Evolutionary conservation across 2,329 filamentous ascomycete genomes (phyloP).

Genomic region (Talaromyces sp.): DNA sequence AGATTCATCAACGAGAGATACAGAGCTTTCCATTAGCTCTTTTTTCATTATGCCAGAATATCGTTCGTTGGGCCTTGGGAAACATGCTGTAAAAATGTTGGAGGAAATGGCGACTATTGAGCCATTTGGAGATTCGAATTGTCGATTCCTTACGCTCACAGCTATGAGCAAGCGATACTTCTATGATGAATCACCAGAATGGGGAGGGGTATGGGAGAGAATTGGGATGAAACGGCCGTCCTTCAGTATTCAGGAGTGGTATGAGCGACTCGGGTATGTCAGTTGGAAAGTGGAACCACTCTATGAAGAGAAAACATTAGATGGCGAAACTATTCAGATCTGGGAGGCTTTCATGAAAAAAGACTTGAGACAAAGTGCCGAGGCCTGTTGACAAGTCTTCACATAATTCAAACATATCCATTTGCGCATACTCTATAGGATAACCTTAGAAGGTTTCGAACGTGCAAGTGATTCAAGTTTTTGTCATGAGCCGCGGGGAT

Average conservation of each 20-base stretch:
- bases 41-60: too few species aligned
- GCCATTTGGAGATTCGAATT: slow-evolving; percentile 21
- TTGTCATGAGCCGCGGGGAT: too few species aligned
- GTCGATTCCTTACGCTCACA: slow-evolving; percentile 23
- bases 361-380: not conserved
- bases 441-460: too few species aligned
- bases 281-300: slow-evolving; percentile 29
- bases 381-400: too few species aligned
- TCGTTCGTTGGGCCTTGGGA: too few species aligned
- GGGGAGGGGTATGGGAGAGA: slow-evolving; percentile 14
- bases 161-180: slow-evolving; percentile 26
- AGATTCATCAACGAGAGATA: slow-evolving; percentile 16
- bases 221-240: slow-evolving; percentile 7
- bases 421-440: too few species aligned
- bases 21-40: not conserved
- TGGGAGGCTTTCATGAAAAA: slow-evolving; percentile 32
- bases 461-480: too few species aligned
- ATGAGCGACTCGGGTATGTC: slow-evolving; percentile 30
- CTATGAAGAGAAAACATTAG: slow-evolving; percentile 13
- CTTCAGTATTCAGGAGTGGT: slow-evolving; percentile 29
- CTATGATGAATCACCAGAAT: slow-evolving; percentile 20
- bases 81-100: slow-evolving; percentile 16
- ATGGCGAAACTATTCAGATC: slow-evolving; percentile 10
- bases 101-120: slow-evolving; percentile 18
- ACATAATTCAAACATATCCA: too few species aligned